Percentiles rank a stretch among this genome's conserved stretches.
phyloP scores from a whole-genome alignment of 2,329 filamentous ascomycete genomes.

The Calonectria pauciramosa region DNA sequence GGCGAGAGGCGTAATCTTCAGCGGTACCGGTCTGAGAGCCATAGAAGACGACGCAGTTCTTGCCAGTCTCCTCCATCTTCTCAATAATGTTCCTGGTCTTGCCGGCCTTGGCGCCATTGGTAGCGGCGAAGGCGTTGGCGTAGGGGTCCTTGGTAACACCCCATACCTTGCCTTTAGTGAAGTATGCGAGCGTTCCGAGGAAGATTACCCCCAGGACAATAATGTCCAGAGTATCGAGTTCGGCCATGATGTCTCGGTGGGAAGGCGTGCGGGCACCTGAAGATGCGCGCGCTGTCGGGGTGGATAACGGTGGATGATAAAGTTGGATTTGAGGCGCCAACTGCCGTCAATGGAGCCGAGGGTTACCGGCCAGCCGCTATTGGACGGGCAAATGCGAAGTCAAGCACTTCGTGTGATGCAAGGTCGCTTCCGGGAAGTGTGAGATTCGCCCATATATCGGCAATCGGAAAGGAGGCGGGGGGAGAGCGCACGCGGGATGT shows the following conservation, averaged over 20 bases:
- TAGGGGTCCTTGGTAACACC: constrained; percentile 90
- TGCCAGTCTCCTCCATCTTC: constrained; percentile 94
- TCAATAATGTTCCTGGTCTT: constrained; percentile 94
- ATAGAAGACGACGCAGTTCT: constrained; percentile 99
- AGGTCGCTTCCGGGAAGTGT: constrained; percentile 25
- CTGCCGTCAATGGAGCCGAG: constrained; percentile 28
- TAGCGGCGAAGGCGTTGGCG: constrained; percentile 78
- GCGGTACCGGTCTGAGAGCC: constrained; percentile 98
- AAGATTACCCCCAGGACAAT: constrained; percentile 89
- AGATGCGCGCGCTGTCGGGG: constrained; percentile 16
- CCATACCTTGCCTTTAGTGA: constrained; percentile 98
- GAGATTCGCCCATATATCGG: constrained; percentile 33
- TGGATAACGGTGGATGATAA: constrained; percentile 23
- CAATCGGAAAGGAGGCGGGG: constrained; percentile 47
- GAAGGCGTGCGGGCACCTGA: constrained; percentile 28
- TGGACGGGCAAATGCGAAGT: constrained; percentile 2
- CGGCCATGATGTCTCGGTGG: constrained; percentile 77
- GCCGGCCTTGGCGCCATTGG: constrained; percentile 80
- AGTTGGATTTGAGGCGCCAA: constrained; percentile 18
- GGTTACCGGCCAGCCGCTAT: constrained; percentile 10
- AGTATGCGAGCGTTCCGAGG: constrained; percentile 91
- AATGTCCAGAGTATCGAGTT: constrained; percentile 96
- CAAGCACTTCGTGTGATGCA: constrained; percentile 1
- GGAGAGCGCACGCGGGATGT: constrained; percentile 35
- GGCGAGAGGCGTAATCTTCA: constrained; percentile 95